Conservation (phyloP, 345 rosid genomes). For the Litchi chinensis region DNA sequence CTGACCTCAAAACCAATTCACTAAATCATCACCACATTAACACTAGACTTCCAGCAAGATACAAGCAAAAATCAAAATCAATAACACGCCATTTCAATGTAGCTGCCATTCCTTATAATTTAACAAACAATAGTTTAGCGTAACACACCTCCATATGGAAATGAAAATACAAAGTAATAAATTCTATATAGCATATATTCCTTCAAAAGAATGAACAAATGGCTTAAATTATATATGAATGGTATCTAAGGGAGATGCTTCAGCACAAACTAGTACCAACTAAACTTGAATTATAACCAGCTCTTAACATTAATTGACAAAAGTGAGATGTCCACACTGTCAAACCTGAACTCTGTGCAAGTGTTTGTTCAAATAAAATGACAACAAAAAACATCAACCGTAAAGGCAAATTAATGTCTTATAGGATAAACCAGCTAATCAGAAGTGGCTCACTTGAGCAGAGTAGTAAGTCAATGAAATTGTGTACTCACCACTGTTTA, state of each 20-base stretch:
- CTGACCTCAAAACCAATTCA: neutral
- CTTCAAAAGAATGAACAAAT: neutral
- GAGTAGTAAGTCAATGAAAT: neutral
- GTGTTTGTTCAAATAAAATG: neutral
- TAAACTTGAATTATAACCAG: neutral
- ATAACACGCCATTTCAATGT: neutral
- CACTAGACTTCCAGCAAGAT: neutral
- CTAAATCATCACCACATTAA: neutral
- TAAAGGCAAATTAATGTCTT: too few species aligned
- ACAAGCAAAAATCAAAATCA: neutral
- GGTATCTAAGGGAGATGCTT: neutral
- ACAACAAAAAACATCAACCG: neutral
- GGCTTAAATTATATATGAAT: neutral
- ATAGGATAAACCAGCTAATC: neutral
- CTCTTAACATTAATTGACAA: neutral
- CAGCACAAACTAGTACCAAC: neutral
- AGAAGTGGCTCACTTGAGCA: neutral
- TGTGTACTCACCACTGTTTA: neutral
- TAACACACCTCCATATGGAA: neutral
- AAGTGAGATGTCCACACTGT: neutral
- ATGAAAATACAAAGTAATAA: neutral
- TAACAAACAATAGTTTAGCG: neutral
- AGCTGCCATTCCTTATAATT: constrained; percentile 1
- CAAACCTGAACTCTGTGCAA: neutral
- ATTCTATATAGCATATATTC: neutral